Conservation (phyloP, 1,284 basidiomycete genomes). For the Papiliotrema fonsecae region DNA sequence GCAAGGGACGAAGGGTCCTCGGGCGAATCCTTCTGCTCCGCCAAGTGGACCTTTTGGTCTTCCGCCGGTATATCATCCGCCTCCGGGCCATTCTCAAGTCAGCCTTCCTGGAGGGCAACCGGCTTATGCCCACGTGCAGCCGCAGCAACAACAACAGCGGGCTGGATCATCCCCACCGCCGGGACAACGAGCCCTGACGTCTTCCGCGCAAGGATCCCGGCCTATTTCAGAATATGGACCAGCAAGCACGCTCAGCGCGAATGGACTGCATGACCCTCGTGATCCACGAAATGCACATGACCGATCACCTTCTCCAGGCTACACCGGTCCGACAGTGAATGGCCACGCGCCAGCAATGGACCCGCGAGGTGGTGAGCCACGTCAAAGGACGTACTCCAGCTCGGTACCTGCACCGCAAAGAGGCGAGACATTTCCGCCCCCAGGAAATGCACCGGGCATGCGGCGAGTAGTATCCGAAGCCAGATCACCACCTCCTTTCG, state of each 20-base stretch:
- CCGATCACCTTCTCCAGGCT: conserved; percentile 2
- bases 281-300: not conserved
- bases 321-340: not conserved
- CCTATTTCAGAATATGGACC: not conserved
- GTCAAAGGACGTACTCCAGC: conserved; percentile 4
- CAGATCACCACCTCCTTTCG: conserved; percentile 12
- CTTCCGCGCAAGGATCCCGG: too few relatives aligned
- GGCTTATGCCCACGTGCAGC: too few relatives aligned
- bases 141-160: too few relatives aligned
- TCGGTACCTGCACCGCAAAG: not conserved
- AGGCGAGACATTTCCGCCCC: not conserved
- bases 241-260: too few relatives aligned
- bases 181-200: too few relatives aligned
- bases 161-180: too few relatives aligned
- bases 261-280: conserved; percentile 1
- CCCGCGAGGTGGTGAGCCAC: not conserved
- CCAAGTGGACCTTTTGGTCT: too few relatives aligned
- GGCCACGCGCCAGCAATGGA: not conserved
- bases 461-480: conserved; percentile 35
- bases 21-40: not conserved
- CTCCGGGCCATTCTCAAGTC: too few relatives aligned
- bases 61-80: too few relatives aligned
- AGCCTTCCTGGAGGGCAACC: too few relatives aligned
- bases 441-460: conserved; percentile 9
- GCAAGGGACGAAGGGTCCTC: conserved; percentile 5